These are phyloP conservation scores for Chrysoporthe puriensis DNA, from an alignment of 2,329 filamentous ascomycete genomes.

Conservation along the genomic window DNA sequence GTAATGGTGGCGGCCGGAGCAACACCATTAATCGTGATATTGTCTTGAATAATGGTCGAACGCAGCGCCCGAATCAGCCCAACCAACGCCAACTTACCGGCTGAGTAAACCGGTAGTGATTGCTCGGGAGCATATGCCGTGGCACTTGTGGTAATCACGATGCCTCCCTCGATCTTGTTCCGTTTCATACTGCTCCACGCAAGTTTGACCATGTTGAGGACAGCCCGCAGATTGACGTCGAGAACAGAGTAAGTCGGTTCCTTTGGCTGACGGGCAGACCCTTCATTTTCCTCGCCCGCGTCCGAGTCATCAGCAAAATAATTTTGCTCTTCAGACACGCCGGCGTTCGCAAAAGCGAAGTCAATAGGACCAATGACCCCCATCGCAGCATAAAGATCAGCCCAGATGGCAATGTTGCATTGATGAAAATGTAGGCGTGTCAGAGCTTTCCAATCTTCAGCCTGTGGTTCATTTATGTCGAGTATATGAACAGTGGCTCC, in stretches of 20 bases:
- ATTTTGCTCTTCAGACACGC: slow-evolving; percentile 36
- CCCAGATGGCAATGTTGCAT: slow-evolving; percentile 39
- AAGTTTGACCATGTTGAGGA: slow-evolving; percentile 41
- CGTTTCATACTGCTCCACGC: slow-evolving; percentile 35
- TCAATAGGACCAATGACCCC: slow-evolving; percentile 34
- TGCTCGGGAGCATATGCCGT: slow-evolving; percentile 44
- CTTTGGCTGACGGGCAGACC: too few species aligned
- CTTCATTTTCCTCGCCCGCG: slow-evolving; percentile 9
- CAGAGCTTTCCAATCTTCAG: slow-evolving; percentile 25
- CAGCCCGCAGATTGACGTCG: slow-evolving; percentile 40
- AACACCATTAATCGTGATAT: slow-evolving; percentile 44
- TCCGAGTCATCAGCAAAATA: slow-evolving; percentile 40
- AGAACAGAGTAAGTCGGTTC: slow-evolving; percentile 31
- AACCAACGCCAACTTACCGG: slow-evolving; percentile 33
- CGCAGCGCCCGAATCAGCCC: slow-evolving; percentile 41
- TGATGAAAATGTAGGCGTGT: slow-evolving; percentile 29
- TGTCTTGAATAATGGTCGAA: slow-evolving; percentile 31
- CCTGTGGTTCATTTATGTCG: slow-evolving; percentile 27
- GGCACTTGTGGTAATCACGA: slow-evolving; percentile 44
- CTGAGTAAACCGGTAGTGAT: slow-evolving; percentile 40
- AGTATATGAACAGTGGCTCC: slow-evolving; percentile 38
- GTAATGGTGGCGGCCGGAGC: slow-evolving; percentile 43
- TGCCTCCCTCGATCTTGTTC: slow-evolving; percentile 35
- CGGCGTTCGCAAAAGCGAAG: slow-evolving; percentile 31
- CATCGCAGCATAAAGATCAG: slow-evolving; percentile 33